Evolutionary conservation across 139 green algal genomes (phyloP).

Genomic region (Tetraselmis striata): DNA sequence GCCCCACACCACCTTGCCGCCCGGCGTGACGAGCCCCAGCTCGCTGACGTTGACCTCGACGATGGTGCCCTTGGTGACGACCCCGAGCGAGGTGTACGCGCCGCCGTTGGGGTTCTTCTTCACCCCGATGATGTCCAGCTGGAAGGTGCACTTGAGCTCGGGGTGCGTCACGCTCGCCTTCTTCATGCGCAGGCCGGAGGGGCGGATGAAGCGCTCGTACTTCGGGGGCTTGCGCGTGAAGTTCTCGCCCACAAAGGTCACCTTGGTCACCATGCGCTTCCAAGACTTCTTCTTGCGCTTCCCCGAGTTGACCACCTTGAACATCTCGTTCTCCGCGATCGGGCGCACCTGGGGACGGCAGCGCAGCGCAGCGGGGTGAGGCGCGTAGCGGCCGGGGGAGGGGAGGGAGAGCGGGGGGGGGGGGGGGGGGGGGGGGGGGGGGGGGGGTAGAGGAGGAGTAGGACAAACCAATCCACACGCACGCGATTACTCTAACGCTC

Average conservation of each 20-base stretch:
- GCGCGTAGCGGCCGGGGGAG: no score
- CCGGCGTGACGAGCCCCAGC: conserved; percentile 96
- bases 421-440: no score
- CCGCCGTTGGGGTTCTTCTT: conserved; percentile 99
- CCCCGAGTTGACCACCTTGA: conserved; percentile 88
- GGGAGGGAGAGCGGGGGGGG: no score
- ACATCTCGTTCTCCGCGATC: conserved; percentile 99
- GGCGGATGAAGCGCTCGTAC: conserved; percentile 99
- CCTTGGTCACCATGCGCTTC: conserved; percentile 99
- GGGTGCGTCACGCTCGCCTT: conserved; percentile 99
- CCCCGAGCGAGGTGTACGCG: conserved; percentile 91
- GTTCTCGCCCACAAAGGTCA: conserved; percentile 91
- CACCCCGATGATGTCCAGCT: conserved; percentile 94
- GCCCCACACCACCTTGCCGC: conserved; percentile 99
- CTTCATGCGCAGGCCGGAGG: conserved; percentile 92
- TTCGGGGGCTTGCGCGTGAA: conserved; percentile 99
- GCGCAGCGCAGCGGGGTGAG: no score
- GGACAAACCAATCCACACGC: no score
- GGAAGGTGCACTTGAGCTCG: conserved; percentile 97
- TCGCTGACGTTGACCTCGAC: conserved; percentile 98
- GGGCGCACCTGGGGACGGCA: conserved; percentile 78
- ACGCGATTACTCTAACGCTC: no score
- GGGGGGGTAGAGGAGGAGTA: no score
- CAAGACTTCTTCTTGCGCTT: conserved; percentile 92
- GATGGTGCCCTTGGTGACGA: conserved; percentile 94